Percentiles rank a stretch among this genome's conserved stretches.
Conservation (phyloP, 1,139 yeast species). For the Protomyces lactucae-debilis region DNA sequence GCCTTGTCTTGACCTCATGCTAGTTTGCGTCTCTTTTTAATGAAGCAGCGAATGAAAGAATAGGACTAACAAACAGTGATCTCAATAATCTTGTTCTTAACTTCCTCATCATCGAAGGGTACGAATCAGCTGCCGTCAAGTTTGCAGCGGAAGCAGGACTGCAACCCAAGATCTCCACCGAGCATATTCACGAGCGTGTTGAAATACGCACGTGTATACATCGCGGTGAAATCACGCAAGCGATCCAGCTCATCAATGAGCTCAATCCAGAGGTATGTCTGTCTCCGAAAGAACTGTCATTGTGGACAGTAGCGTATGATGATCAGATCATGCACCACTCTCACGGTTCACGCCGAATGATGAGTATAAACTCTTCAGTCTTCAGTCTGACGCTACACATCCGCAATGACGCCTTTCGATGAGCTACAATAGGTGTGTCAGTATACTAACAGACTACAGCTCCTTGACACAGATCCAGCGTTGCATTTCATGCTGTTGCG, state of each 20-base stretch:
- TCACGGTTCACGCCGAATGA: conserved; percentile 33
- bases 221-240: conserved; percentile 40
- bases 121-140: conserved; percentile 40
- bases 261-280: conserved; percentile 39
- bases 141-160: conserved; percentile 42
- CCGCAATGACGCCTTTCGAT: too few species aligned
- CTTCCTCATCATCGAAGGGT: conserved; percentile 43
- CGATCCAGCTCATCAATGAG: conserved; percentile 43
- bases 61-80: conserved; percentile 32
- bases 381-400: conserved; percentile 34
- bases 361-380: conserved; percentile 35
- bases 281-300: too few species aligned
- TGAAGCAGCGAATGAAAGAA: background rate
- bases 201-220: conserved; percentile 39
- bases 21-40: background rate
- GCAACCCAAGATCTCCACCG: conserved; percentile 34
- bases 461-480: conserved; percentile 39
- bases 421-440: too few species aligned
- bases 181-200: conserved; percentile 38
- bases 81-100: conserved; percentile 42
- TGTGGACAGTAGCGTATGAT: conserved; percentile 22
- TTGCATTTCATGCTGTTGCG: conserved; percentile 42
- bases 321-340: conserved; percentile 37
- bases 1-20: background rate
- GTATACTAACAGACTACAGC: conserved; percentile 21